Evolutionary conservation across 305 asterid genomes (phyloP), one percentile per base, ranked within the genome.

Genomic region (Rubia tinctorum): DNA sequence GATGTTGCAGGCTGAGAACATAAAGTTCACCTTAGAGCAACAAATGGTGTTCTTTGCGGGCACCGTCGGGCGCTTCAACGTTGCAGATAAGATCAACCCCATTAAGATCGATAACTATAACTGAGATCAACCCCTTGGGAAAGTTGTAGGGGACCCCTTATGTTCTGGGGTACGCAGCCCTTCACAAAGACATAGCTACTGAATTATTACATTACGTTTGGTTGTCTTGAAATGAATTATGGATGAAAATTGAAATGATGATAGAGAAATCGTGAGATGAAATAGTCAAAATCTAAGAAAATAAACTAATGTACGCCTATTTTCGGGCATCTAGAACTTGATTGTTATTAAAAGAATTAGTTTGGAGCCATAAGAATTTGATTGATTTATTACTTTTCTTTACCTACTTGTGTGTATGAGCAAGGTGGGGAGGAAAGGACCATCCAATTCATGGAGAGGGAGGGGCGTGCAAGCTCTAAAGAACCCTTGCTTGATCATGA

Each of bases 401-500:
- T 17, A 18, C 59, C 23, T 49, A 49, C 55, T 49, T 49, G 55
- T 14, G n/a, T 18, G 15, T 27, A 20, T 55, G 76, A 78, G 74
- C 76, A 73, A 95, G 99, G 99, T 75, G 99, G 99, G 83, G 99
- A 95, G 79, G 96, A 92, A 72, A 88, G 96, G 87, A 73, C 99
- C 66, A 84, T 92, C 64, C 82, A 80, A 76, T 95, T 92, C 83
- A 90, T 95, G 98, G 86, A 88, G 86, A 85, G 99, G 86, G 97
- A 95, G 83, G 98, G 99, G 58, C 96, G 94, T 18, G 83, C 89
- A 76, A 82, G 91, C 83, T 74, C 79, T 34, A 89, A 89, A 81
- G 79, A 84, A 73, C 87, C 99, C 69, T 77, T 95, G 47, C 87
- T 95, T 49, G 98, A 90, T 71, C 92, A 89, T 81, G 90, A 90